Evolutionary conservation across 192 early-diverging fungal genomes (phyloP).

Genomic region (Backusella morwellensis): DNA sequence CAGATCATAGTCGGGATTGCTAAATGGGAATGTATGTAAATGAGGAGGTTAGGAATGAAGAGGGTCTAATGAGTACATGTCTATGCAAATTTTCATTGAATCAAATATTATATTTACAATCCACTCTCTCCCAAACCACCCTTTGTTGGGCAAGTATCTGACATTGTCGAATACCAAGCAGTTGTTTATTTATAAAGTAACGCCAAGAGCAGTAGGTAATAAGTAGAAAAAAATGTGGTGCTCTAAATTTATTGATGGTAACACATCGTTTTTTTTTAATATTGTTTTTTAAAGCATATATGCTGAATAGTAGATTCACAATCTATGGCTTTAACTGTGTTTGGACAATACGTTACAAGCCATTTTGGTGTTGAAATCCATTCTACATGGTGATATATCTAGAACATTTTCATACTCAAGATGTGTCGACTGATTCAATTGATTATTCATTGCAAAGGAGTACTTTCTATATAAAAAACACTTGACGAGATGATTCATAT

Average conservation of each 20-base stretch:
- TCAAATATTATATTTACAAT: constrained; percentile 13
- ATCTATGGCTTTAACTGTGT: too few species aligned
- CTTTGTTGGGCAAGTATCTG: constrained; percentile 19
- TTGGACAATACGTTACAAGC: too few species aligned
- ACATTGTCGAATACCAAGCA: background rate
- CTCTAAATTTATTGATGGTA: background rate
- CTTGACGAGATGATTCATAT: too few species aligned
- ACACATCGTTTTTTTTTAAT: background rate
- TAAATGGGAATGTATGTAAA: background rate
- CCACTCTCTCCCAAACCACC: constrained; percentile 24
- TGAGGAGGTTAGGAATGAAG: background rate
- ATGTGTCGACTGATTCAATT: too few species aligned
- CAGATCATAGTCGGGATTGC: constrained; percentile 27
- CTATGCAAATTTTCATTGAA: background rate
- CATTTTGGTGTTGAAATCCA: too few species aligned
- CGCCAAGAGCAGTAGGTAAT: background rate
- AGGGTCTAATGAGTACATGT: background rate
- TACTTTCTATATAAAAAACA: too few species aligned
- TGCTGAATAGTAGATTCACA: too few species aligned
- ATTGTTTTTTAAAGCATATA: background rate
- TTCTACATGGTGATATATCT: too few species aligned
- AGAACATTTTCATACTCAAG: too few species aligned
- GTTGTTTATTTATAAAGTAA: background rate
- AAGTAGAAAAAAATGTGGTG: background rate
- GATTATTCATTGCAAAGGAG: too few species aligned